Percentiles rank a stretch among this genome's conserved stretches.
Conservation (phyloP, 106 monocot genomes). For the Acanthochlamys bracteata region DNA sequence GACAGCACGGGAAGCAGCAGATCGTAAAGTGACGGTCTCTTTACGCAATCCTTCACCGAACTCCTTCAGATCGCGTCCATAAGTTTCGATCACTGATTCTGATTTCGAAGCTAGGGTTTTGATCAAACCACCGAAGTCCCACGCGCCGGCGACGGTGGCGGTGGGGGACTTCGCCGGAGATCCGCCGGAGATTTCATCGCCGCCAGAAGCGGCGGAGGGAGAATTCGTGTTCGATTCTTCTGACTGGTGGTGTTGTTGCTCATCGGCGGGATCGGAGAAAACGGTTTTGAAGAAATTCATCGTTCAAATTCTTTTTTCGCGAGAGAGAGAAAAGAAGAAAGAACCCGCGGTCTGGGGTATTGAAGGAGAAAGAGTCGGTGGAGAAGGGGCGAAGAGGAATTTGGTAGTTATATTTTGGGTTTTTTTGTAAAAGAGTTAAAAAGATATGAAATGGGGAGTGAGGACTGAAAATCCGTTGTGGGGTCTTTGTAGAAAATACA, state of each 20-base stretch:
- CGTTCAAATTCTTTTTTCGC: background rate
- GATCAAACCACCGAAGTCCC: constrained; percentile 60
- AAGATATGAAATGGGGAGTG: no score
- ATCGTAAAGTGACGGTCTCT: constrained; percentile 68
- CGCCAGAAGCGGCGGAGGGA: background rate
- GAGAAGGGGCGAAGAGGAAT: background rate
- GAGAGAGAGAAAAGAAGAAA: background rate
- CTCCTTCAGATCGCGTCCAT: constrained; percentile 81
- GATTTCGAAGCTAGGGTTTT: constrained; percentile 63
- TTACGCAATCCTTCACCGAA: constrained; percentile 73
- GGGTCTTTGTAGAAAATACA: no score
- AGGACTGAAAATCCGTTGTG: no score
- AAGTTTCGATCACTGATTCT: constrained; percentile 77
- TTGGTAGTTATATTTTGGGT: no score
- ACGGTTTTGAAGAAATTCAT: constrained; percentile 90
- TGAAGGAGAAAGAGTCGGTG: background rate
- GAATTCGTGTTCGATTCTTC: constrained; percentile 1
- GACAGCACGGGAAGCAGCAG: constrained; percentile 60
- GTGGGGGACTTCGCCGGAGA: background rate
- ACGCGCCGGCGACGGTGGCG: constrained; percentile 11
- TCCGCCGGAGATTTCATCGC: no score
- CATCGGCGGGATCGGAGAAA: constrained; percentile 38
- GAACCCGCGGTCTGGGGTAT: background rate
- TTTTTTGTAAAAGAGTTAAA: no score
- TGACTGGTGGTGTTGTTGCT: background rate